Evolutionary conservation across 148 eudicot genomes (phyloP), one percentile per base, ranked within the genome.

Genomic region (Rhododendron williamsianum): DNA sequence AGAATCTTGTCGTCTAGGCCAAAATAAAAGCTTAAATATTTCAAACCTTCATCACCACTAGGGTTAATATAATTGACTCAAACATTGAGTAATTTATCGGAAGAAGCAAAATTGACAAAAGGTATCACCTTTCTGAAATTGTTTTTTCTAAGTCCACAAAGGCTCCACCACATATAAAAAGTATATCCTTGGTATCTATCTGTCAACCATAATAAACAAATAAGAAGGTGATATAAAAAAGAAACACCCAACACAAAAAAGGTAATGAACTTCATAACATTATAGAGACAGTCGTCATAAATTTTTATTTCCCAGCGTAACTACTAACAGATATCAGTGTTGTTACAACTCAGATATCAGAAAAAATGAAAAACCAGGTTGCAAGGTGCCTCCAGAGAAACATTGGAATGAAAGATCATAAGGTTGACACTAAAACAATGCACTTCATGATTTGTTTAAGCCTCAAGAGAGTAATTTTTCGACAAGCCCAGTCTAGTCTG

Each of bases 91-190:
- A 71, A 30, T 30, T 71, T 71, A 16, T 71, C 8, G 27, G 71
- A 65, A 30, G 19, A 71, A 71, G 36, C 76, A 30, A 71, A 27
- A 71, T 12, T 13, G 43, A 52, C 33, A 67, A 84, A 73, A 33
- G 48, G 48, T 16, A 88, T 63, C 71, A 90, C 93, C 93, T 91
- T 84, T 91, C 93, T 43, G 93, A 91, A 52, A 89, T 91, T 85
- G 90, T 89, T 80, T 89, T 90, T 79, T 90, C 92, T 79, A 91
- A 78, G 81, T 87, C 92, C 86, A 90, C 84, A 83, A 91, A 91
- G 71, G 92, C 89, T 49, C 94, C 91, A 84, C 93, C 92, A 83
- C 94, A 92, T 52, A 91, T 91, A 77, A 92, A 92, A 82, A 92
- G 93, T 78, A 89, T 89, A 86, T 88, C 85, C 83, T 91, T 91